phyloP scores from a whole-genome alignment of 1,139 yeast genomes.

The Geotrichum reessii region DNA sequence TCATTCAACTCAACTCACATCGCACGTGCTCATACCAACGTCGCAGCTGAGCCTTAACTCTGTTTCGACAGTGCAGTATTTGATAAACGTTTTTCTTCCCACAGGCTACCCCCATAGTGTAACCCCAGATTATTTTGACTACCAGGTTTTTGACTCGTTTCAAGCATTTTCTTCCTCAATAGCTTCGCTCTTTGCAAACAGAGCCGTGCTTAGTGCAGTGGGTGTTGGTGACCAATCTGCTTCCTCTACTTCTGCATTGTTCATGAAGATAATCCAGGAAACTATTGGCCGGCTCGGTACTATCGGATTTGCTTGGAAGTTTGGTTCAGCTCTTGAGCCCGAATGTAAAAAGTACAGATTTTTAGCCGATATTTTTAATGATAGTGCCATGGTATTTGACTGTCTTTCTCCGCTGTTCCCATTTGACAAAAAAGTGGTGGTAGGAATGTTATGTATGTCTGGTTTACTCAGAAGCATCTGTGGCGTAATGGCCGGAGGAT shows the following conservation, averaged over 20 bases:
- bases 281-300: conserved; percentile 39
- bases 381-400: conserved; percentile 36
- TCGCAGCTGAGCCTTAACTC: neutral
- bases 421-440: conserved; percentile 24
- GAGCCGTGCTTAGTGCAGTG: conserved; percentile 37
- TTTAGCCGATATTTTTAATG: conserved; percentile 38
- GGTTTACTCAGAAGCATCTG: conserved; percentile 36
- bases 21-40: conserved; percentile 3
- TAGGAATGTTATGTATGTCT: conserved; percentile 34
- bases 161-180: conserved; percentile 39
- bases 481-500: conserved; percentile 40
- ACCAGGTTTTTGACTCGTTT: conserved; percentile 37
- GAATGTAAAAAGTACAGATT: conserved; percentile 38
- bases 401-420: conserved; percentile 36
- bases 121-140: conserved; percentile 34
- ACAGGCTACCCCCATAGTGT: conserved; percentile 39
- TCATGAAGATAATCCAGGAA: conserved; percentile 37
- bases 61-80: conserved; percentile 13
- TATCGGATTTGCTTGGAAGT: conserved; percentile 37
- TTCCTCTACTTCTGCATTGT: conserved; percentile 37
- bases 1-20: neutral
- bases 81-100: conserved; percentile 36
- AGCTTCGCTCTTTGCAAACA: conserved; percentile 36
- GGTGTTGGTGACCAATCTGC: conserved; percentile 40
- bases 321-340: conserved; percentile 36